These are phyloP conservation scores for Castanea crenata DNA, from an alignment of 306 rosid species.

Conservation along the genomic window DNA sequence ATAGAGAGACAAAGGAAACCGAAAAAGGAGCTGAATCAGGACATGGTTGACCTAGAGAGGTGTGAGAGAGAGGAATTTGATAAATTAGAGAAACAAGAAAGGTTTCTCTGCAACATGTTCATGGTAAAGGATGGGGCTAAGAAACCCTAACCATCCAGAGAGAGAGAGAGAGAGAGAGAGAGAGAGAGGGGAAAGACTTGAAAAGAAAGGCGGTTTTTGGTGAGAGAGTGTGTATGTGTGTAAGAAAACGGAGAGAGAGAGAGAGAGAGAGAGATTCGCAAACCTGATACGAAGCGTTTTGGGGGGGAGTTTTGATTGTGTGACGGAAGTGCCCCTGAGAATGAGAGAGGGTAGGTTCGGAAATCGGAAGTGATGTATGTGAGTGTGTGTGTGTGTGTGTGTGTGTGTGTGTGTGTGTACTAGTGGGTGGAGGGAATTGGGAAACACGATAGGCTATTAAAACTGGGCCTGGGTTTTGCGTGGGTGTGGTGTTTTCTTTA, in stretches of 20 bases:
- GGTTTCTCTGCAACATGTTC: conserved; percentile 29
- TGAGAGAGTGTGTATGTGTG: conserved; percentile 17
- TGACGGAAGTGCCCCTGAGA: conserved; percentile 28
- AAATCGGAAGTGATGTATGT: not conserved
- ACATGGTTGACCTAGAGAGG: conserved; percentile 36
- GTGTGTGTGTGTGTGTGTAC: too few relatives aligned
- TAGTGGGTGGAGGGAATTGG: too few relatives aligned
- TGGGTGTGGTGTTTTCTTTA: too few relatives aligned
- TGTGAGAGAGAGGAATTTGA: conserved; percentile 10
- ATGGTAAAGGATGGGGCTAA: conserved; percentile 15
- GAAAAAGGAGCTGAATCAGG: conserved; percentile 18
- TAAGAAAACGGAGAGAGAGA: conserved; percentile 8
- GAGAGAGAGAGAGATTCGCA: conserved; percentile 24
- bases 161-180: conserved; percentile 17
- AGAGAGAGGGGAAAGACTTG: not conserved
- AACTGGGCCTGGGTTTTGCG: too few relatives aligned
- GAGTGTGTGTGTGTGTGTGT: too few relatives aligned
- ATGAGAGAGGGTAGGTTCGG: not conserved
- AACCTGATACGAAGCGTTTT: conserved; percentile 41
- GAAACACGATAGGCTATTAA: too few relatives aligned
- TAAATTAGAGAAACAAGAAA: conserved; percentile 7
- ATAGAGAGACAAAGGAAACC: too few relatives aligned
- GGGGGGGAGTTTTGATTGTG: not conserved
- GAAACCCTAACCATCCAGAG: conserved; percentile 70
- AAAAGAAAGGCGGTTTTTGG: conserved; percentile 5